Conservation (phyloP, 2,329 filamentous ascomycete genomes). For the Ramularia endophylla region DNA sequence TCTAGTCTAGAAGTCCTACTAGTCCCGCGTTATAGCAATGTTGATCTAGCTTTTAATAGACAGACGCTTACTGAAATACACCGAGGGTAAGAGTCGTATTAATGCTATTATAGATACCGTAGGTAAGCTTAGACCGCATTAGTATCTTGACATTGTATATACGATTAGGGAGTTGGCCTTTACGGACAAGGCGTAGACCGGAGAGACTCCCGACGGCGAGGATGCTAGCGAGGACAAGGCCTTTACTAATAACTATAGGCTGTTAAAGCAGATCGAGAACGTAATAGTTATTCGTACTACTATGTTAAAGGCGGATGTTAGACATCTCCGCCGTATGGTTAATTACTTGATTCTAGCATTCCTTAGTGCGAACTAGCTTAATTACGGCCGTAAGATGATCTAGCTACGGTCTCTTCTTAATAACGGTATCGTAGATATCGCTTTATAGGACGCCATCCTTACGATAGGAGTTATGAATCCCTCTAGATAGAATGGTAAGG, state of each 20-base stretch:
- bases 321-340: conserved; percentile 1
- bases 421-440: not conserved
- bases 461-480: not conserved
- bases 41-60: conserved; percentile 1
- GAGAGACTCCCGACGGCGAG: too few relatives aligned
- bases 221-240: not conserved
- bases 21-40: not conserved
- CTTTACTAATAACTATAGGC: not conserved
- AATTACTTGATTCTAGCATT: conserved; percentile 2
- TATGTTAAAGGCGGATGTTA: conserved; percentile 1
- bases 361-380: not conserved
- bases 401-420: not conserved
- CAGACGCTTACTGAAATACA: not conserved
- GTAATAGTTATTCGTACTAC: not conserved
- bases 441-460: conserved; percentile 1
- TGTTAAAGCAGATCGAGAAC: conserved; percentile 3
- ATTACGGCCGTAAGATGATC: conserved; percentile 1
- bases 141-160: conserved; percentile 1
- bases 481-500: conserved; percentile 1
- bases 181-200: conserved; percentile 1
- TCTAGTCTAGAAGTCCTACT: not conserved
- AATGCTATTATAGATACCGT: not conserved
- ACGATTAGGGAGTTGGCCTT: not conserved
- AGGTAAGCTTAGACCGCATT: not conserved
- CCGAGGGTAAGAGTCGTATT: not conserved